phyloP scores from a whole-genome alignment of 2,329 filamentous ascomycete species.

The Ceratocystis albifundus region DNA sequence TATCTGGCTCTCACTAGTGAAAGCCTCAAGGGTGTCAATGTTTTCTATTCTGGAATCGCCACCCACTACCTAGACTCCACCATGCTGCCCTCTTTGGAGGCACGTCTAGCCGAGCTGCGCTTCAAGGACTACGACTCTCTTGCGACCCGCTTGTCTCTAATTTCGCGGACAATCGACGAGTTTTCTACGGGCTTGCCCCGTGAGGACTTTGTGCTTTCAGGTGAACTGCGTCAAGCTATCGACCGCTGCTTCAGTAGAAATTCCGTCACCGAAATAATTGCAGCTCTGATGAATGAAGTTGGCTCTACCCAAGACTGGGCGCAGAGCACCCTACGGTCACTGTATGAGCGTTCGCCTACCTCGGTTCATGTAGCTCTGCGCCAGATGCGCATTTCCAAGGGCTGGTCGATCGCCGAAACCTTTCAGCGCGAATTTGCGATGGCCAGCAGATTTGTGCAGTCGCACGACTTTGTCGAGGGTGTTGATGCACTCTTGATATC shows the following conservation, averaged over 20 bases:
- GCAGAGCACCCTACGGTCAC: conserved; percentile 58
- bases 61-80: conserved; percentile 95
- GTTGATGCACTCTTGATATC: conserved; percentile 37
- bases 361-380: conserved; percentile 72
- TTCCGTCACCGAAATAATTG: conserved; percentile 57
- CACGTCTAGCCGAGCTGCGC: conserved; percentile 74
- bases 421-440: conserved; percentile 81
- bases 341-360: conserved; percentile 71
- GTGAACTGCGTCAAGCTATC: conserved; percentile 64
- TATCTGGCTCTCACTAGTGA: conserved; percentile 91
- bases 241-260: conserved; percentile 68
- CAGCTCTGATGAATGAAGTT: conserved; percentile 44
- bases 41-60: conserved; percentile 81
- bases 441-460: conserved; percentile 75
- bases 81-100: conserved; percentile 66
- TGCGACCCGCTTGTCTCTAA: conserved; percentile 52
- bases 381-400: conserved; percentile 64
- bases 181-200: conserved; percentile 76
- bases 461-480: conserved; percentile 83
- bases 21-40: conserved; percentile 67
- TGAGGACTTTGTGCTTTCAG: conserved; percentile 52
- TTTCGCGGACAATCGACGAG: conserved; percentile 85
- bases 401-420: conserved; percentile 72
- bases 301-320: conserved; percentile 61
- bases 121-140: conserved; percentile 68